Evolutionary conservation across 2,329 filamentous ascomycete genomes (phyloP).

Genomic region (Emergomyces pasteurianus): DNA sequence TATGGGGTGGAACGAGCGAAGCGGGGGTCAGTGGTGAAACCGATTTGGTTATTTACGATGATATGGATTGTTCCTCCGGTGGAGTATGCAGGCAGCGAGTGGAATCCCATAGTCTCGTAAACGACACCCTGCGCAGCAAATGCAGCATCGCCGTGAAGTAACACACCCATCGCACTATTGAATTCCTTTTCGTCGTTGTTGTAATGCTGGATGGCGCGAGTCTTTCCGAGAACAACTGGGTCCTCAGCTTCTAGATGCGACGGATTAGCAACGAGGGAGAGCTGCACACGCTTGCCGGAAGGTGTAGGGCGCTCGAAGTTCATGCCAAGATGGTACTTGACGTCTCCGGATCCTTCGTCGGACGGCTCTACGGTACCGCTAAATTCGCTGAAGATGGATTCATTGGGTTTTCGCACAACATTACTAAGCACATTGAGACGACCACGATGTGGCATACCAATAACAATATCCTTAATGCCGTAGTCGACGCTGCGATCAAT

Average conservation of each 20-base stretch:
- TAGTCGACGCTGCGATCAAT: conserved; percentile 98
- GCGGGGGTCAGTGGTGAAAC: conserved; percentile 96
- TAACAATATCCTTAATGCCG: conserved; percentile 97
- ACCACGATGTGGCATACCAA: conserved; percentile 98
- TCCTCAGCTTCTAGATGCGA: conserved; percentile 98
- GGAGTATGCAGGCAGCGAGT: conserved; percentile 88
- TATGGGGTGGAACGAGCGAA: conserved; percentile 96
- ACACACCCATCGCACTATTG: conserved; percentile 82
- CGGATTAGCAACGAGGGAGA: conserved; percentile 94
- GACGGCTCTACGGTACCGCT: conserved; percentile 74
- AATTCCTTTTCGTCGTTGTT: conserved; percentile 91
- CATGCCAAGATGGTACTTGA: conserved; percentile 99
- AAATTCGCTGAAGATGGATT: conserved; percentile 99
- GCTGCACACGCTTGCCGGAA: conserved; percentile 97
- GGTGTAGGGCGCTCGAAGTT: conserved; percentile 98
- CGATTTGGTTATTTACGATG: conserved; percentile 99
- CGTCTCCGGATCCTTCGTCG: conserved; percentile 94
- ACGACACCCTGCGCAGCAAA: conserved; percentile 95
- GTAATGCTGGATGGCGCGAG: conserved; percentile 95
- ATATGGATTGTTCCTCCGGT: conserved; percentile 95
- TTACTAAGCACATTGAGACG: conserved; percentile 97
- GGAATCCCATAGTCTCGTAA: conserved; percentile 97
- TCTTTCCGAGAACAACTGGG: conserved; percentile 94
- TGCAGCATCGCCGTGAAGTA: conserved; percentile 93
- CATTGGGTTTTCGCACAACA: conserved; percentile 97